phyloP scores from a whole-genome alignment of 2,329 filamentous ascomycete genomes.

The Fusarium sp. region DNA sequence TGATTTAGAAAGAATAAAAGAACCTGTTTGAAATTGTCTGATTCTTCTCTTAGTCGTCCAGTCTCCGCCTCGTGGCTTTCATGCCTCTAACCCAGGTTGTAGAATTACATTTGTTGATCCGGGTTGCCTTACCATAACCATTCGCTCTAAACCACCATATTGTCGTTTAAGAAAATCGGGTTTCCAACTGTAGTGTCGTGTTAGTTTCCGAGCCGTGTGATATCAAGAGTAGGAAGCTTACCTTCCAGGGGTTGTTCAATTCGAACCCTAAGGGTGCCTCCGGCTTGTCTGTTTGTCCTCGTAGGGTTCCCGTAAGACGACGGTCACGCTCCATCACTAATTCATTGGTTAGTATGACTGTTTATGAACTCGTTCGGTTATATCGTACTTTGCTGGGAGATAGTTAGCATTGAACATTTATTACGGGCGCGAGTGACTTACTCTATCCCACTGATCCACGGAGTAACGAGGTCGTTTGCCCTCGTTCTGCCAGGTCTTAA shows the following conservation, averaged over 20 bases:
- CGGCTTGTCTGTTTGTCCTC: slow-evolving; percentile 68
- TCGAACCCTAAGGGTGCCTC: slow-evolving; percentile 70
- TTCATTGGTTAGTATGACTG: slow-evolving; percentile 6
- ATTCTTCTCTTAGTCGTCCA: slow-evolving; percentile 25
- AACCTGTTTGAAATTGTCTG: slow-evolving; percentile 14
- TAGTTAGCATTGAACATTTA: slow-evolving; percentile 45
- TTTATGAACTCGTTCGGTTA: background rate
- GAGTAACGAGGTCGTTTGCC: slow-evolving; percentile 70
- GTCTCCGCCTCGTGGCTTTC: slow-evolving; percentile 8
- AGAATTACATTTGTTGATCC: slow-evolving; percentile 37
- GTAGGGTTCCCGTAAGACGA: slow-evolving; percentile 67
- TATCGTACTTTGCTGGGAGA: slow-evolving; percentile 64
- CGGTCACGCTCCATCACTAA: slow-evolving; percentile 74
- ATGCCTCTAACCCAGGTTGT: slow-evolving; percentile 23
- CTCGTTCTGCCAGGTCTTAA: slow-evolving; percentile 69
- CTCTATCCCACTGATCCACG: slow-evolving; percentile 72
- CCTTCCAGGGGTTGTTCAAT: slow-evolving; percentile 72
- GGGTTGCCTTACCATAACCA: slow-evolving; percentile 17
- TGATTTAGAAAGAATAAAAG: background rate
- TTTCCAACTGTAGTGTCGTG: slow-evolving; percentile 60
- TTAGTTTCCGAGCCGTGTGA: background rate
- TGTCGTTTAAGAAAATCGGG: slow-evolving; percentile 58
- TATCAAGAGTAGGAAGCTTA: slow-evolving; percentile 50
- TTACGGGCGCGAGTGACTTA: slow-evolving; percentile 49
- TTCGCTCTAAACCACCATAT: slow-evolving; percentile 17